Evolutionary conservation across 352 stramenopile species (phyloP).

Genomic region (Phytophthora rubi): DNA sequence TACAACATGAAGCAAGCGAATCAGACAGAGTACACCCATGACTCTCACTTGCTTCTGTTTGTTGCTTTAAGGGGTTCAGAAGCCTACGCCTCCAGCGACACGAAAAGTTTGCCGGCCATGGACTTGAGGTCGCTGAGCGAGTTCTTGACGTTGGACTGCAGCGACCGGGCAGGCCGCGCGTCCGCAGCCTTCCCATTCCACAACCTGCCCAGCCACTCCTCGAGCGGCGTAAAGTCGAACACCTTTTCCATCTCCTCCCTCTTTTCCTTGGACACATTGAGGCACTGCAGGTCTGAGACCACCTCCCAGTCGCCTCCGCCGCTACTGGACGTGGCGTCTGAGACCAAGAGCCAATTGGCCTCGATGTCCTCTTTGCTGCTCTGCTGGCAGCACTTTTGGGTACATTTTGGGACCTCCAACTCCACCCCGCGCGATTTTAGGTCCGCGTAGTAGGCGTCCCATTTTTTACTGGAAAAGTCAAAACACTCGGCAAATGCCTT

Average conservation of each 20-base stretch:
- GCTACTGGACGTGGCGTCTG: conserved; percentile 61
- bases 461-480: conserved; percentile 85
- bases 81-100: conserved; percentile 43
- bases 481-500: conserved; percentile 88
- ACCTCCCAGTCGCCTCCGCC: conserved; percentile 72
- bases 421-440: conserved; percentile 35
- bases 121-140: conserved; percentile 64
- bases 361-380: conserved; percentile 82
- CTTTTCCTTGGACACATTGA: conserved; percentile 65
- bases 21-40: neutral
- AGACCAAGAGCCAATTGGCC: conserved; percentile 82
- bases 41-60: conserved; percentile 8
- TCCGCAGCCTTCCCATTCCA: conserved; percentile 48
- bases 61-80: neutral
- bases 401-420: conserved; percentile 45
- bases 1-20: conserved; percentile 1
- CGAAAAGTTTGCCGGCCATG: conserved; percentile 64
- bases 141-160: conserved; percentile 62
- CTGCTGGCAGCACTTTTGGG: conserved; percentile 66
- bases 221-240: conserved; percentile 63
- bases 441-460: conserved; percentile 77
- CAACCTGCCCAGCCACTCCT: conserved; percentile 71
- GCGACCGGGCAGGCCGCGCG: conserved; percentile 27
- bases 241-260: conserved; percentile 64
- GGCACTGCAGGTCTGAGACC: conserved; percentile 67